Base-by-base conservation (phyloP, 1,284 basidiomycete genomes). In the Exsudoporus floridanus region DNA sequence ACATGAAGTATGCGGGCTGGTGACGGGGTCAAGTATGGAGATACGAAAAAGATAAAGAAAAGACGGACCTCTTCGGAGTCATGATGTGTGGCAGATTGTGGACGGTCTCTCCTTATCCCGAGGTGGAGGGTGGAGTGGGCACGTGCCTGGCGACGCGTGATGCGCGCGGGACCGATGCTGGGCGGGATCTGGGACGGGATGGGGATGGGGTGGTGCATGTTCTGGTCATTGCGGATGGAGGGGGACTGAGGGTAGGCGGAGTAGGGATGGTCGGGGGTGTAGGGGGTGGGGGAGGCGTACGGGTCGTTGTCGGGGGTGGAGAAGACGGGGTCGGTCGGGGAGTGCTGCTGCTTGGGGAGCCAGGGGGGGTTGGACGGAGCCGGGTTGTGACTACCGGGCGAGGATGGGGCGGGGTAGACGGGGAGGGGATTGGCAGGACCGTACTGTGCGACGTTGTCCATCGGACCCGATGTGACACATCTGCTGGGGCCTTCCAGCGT, bases 81-180 rank as follows among this genome's bases (percentile, higher is more conserved):
- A 45, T 65, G 63, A 16, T 57, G 53, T n/a, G 50, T 53, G 41
- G 41, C 50, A 52, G 55, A 40, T 3, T 47, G 50, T 50, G 62
- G 67, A 43, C 65, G 64, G 59, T 65, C 62, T 46, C 66, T 53
- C 50, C 69, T 50, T 50, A 68, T 60, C 39, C 66, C 69, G 42
- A 74, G 72, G 54, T 74, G 70, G 54, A 71, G 66, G 36, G 70
- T 62, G 41, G 55, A 70, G 36, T 59, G 70, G 50, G 72, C 74
- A 70, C 72, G 74, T 66, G 67, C 59, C 49, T 69, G 77, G 41
- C 79, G 73, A 48, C 80, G 77, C 39, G 77, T 75, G 49, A 75
- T 70, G 56, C 82, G 77, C 58, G 70, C 71, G 37, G 84, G 83
- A 0, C 83, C 84, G 56, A 81, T 76, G 67, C 73, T 81, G 34